Base-by-base conservation (phyloP, 2,329 filamentous ascomycete genomes). In the Stenocarpella maydis region DNA sequence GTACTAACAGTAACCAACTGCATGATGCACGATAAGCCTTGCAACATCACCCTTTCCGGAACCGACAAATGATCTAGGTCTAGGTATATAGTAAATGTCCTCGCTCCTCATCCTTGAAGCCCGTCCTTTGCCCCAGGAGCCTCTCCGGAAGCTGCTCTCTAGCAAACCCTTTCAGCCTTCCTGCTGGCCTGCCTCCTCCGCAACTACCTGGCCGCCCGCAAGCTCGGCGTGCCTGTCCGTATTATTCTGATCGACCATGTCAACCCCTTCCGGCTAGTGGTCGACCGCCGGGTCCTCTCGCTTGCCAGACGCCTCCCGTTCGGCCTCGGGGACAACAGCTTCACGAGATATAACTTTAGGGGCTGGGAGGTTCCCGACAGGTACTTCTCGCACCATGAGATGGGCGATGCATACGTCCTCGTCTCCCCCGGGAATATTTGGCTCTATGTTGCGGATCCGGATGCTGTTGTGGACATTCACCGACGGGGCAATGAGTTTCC, bases 261-360 rank as follows among this genome's bases (percentile, higher is more conserved):
- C 28, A 79, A 80, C 45, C 75, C 75, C 1, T 71, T 79, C 26
- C 80, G 78, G 78, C 50, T 74, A 12, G 54, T 79, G 1, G n/a
- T 78, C 0, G 76, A 79, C 53, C 64, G 74, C 14, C 72, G 70
- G 17, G 71, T 78, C 10, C 47, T 77, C 1, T 31, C 69, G 2
- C n/a, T n/a, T 75, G 12, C 9, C 78, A 71, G 15, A 71, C 69
- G 3, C 49, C 77, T 1, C 74, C 74, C 8, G 75, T 73, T 8
- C 47, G 64, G 19, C 53, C 74, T 0, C n/a, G n/a, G 74, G 76
- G 3, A 69, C 77, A 76, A 73, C 68, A 78, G 67, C 69, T 78
- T 80, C 67, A 76, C 75, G 3, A 69, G 78, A 1, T 79, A 75
- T 72, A 78, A 79, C 63, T 79, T 52, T 45, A 73, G 75, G 9